Base-by-base conservation (phyloP, 1,284 basidiomycete genomes). In the Moesziomyces sp. region DNA sequence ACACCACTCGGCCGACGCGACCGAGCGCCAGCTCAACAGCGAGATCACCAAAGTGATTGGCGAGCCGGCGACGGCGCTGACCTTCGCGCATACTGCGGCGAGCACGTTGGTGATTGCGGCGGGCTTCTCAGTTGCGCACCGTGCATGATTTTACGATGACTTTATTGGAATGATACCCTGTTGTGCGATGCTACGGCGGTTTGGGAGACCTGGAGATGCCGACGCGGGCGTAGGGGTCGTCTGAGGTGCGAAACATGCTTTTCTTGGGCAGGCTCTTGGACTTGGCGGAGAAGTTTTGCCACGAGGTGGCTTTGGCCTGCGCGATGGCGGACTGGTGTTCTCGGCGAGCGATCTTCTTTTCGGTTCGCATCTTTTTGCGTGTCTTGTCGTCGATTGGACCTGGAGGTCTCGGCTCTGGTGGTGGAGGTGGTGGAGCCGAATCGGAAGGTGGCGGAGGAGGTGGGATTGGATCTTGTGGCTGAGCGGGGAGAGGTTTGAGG, bases 201-300 rank as follows among this genome's bases (percentile, higher is more conserved):
- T 23, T 23, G 16, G 52, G 76, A 80, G 56, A 79, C 87, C 55
- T 78, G 91, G 92, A 46, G 13, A 64, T 56, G 16, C 63, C 69
- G 5, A 73, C 92, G 89, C 89, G 89, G 51, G 94, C 94, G 42
- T 93, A 86, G 1, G 94, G 93, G 83, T 95, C 95, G 78, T 97
- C 94, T 14, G 94, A 93, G 5, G 94, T 98, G 86, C 93, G 92
- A 88, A 98, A 98, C 77, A 97, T 96, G 78, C 92, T 94, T 80
- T 76, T 80, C 40, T 64, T 66, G 30, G 57, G 56, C 23, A 61
- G 92, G 92, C 94, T 94, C 86, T 98, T 98, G 14, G 73, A 77
- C 48, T 81, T 79, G 86, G 95, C 96, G 13, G 95, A 92, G 87
- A 99, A 99, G 86, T 93, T 94, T 86, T 97, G 93, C 96, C 96